Percentiles rank a stretch among this genome's conserved stretches.
Conservation (phyloP, 169 alveolate genomes). For the Plasmodium vivax region DNA sequence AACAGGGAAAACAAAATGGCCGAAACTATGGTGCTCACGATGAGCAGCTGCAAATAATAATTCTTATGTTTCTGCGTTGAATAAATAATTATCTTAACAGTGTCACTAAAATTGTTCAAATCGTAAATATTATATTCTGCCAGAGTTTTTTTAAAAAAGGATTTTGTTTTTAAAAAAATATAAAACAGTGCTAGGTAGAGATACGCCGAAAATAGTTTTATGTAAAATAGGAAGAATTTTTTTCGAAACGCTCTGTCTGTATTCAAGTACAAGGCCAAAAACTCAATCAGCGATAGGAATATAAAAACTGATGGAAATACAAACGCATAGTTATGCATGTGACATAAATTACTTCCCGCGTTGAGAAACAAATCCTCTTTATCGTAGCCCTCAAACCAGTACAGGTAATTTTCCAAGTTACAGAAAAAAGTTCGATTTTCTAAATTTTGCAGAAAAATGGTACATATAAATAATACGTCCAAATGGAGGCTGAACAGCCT, state of each 20-base stretch:
- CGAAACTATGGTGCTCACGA: conserved; percentile 31
- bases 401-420: conserved; percentile 26
- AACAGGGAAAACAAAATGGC: background rate
- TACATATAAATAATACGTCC: conserved; percentile 41
- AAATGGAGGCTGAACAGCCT: conserved; percentile 30
- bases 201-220: conserved; percentile 20
- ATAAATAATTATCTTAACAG: conserved; percentile 28
- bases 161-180: conserved; percentile 37
- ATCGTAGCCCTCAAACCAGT: conserved; percentile 48
- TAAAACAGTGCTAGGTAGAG: conserved; percentile 39
- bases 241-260: conserved; percentile 28
- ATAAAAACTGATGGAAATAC: conserved; percentile 25
- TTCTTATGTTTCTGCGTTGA: conserved; percentile 61
- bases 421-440: conserved; percentile 58
- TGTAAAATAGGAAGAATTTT: conserved; percentile 19
- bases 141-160: conserved; percentile 9
- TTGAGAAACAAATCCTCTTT: background rate
- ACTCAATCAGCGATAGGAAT: conserved; percentile 33
- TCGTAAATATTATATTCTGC: conserved; percentile 28
- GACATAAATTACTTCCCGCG: conserved; percentile 52
- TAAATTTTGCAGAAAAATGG: conserved; percentile 35
- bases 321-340: conserved; percentile 39
- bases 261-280: conserved; percentile 10
- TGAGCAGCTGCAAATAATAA: conserved; percentile 16
- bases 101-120: conserved; percentile 21